These are phyloP conservation scores for Westerdykella aurantiaca DNA, from an alignment of 2,329 filamentous ascomycete species.

Conservation along the genomic window DNA sequence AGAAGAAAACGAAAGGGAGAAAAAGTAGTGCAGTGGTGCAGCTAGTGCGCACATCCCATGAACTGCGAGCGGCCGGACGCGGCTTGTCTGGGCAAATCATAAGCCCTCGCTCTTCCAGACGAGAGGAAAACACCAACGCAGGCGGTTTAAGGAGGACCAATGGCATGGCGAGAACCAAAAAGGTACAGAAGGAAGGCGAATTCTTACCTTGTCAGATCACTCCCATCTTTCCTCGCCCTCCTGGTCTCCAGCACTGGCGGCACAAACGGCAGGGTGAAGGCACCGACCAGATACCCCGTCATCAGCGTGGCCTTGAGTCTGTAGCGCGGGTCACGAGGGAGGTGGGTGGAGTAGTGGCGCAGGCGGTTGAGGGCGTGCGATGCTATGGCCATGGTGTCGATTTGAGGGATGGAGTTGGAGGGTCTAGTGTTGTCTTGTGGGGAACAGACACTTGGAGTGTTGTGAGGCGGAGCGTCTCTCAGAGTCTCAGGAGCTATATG, in stretches of 20 bases:
- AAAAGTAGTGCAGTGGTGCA: not conserved
- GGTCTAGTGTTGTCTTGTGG: not conserved
- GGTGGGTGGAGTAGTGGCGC: constrained; percentile 32
- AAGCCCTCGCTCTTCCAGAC: constrained; percentile 1
- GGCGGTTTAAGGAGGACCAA: not conserved
- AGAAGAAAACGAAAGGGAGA: not conserved
- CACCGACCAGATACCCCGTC: constrained; percentile 34
- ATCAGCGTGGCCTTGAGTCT: constrained; percentile 32
- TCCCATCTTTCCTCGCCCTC: constrained; percentile 33
- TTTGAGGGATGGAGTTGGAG: no score
- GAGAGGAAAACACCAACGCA: not conserved
- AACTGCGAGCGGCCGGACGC: constrained; percentile 24
- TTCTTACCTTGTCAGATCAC: constrained; percentile 34
- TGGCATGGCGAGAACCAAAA: not conserved
- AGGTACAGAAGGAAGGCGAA: not conserved
- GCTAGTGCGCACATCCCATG: constrained; percentile 21
- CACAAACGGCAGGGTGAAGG: constrained; percentile 38
- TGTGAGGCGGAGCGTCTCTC: not conserved
- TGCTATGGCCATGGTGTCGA: constrained; percentile 24
- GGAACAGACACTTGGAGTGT: not conserved
- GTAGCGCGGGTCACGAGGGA: constrained; percentile 33
- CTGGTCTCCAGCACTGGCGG: constrained; percentile 36
- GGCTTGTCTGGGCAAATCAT: constrained; percentile 16
- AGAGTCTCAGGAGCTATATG: not conserved
- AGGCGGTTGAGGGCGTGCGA: constrained; percentile 28